Percentiles rank a stretch among this genome's conserved stretches.
phyloP scores from a whole-genome alignment of 768 basidiomycete genomes.

The Boletus coccyginus region DNA sequence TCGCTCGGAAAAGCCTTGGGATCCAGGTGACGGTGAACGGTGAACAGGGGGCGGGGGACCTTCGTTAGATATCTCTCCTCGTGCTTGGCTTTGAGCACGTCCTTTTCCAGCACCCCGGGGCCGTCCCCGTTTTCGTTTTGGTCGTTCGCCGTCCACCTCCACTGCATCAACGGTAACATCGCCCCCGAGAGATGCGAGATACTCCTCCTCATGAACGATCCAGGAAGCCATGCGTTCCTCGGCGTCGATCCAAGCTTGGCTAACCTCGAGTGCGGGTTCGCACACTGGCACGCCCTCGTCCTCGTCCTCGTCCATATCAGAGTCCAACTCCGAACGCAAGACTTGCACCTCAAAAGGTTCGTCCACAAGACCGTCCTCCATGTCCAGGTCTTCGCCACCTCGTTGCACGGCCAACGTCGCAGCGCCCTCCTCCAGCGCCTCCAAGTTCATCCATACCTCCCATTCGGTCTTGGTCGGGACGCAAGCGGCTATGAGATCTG shows the following conservation, averaged over 20 bases:
- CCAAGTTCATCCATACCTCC: constrained; percentile 70
- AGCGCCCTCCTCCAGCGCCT: constrained; percentile 40
- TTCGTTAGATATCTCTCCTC: neutral
- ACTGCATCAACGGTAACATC: neutral
- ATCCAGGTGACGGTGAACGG: neutral
- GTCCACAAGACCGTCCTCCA: neutral
- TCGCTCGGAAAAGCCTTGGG: neutral
- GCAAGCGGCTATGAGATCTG: constrained; percentile 71
- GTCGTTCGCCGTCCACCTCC: neutral
- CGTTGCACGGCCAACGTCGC: constrained; percentile 12
- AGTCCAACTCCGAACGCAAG: constrained; percentile 1
- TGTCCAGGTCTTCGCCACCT: constrained; percentile 7
- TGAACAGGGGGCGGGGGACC: neutral
- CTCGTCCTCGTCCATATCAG: neutral
- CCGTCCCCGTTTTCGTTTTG: constrained; percentile 14
- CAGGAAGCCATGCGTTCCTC: constrained; percentile 34
- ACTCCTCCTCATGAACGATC: constrained; percentile 18
- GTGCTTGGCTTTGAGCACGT: neutral
- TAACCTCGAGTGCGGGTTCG: constrained; percentile 36
- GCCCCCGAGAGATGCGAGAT: neutral
- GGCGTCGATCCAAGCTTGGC: constrained; percentile 33
- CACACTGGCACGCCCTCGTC: neutral
- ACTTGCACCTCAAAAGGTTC: neutral
- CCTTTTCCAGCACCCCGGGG: neutral
- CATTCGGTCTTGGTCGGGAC: constrained; percentile 62